Percentiles rank a stretch among this genome's conserved stretches.
phyloP scores from a whole-genome alignment of 2,329 filamentous ascomycete genomes.

The Phialocephala sp. region DNA sequence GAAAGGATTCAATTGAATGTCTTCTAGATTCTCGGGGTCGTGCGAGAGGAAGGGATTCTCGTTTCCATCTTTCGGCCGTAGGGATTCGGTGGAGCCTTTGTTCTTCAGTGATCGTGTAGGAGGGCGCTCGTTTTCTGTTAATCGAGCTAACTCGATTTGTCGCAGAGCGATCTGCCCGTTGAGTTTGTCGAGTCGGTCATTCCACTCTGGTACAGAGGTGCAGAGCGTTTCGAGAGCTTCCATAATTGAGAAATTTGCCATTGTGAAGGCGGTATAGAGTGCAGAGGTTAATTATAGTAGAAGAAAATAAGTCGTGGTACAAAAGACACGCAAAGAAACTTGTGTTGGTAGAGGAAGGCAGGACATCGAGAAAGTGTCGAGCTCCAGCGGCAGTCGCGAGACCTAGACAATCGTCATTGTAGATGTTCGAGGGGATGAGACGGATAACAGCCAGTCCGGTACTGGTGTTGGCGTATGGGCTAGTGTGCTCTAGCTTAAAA shows the following conservation, averaged over 20 bases:
- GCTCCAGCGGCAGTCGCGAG: neutral
- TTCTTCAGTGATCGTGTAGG: constrained; percentile 44
- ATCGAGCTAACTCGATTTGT: constrained; percentile 63
- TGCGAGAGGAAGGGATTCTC: constrained; percentile 28
- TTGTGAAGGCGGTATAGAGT: constrained; percentile 9
- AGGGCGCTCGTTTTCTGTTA: constrained; percentile 46
- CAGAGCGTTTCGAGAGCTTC: constrained; percentile 62
- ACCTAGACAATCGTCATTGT: constrained; percentile 5
- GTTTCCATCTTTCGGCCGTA: constrained; percentile 40
- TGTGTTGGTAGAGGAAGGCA: neutral
- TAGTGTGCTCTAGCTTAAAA: neutral
- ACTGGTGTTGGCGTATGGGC: neutral
- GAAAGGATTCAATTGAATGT: constrained; percentile 25
- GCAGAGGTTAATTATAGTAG: neutral
- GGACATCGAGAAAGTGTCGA: constrained; percentile 7
- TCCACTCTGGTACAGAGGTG: constrained; percentile 64
- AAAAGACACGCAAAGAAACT: neutral
- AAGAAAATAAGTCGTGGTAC: neutral
- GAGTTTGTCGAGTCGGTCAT: constrained; percentile 62
- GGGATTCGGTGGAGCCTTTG: constrained; percentile 44
- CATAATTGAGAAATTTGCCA: constrained; percentile 43
- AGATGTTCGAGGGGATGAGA: neutral
- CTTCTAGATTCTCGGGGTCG: constrained; percentile 26
- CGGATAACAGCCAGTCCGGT: neutral
- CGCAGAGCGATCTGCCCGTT: constrained; percentile 65